Evolutionary conservation across 306 rosid species (phyloP).

Genomic region (Quercus cerris): DNA sequence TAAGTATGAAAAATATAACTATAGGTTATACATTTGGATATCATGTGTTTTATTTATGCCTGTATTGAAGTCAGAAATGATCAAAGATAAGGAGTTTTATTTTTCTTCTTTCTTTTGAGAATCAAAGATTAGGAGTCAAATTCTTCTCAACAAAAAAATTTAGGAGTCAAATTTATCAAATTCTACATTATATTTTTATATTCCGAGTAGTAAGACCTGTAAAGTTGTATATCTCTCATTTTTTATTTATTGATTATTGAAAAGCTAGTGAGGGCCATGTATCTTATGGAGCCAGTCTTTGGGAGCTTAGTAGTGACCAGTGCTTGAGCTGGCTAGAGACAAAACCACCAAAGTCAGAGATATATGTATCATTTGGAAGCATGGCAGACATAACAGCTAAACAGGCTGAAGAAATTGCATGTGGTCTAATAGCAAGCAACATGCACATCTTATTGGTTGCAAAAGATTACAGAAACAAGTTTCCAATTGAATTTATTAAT

Average conservation of each 20-base stretch:
- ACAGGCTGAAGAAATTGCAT: constrained; percentile 40
- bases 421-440: constrained; percentile 30
- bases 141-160: too few relatives aligned
- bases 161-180: background rate
- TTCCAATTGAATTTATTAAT: constrained; percentile 13
- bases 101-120: too few relatives aligned
- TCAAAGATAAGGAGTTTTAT: background rate
- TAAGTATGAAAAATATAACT: background rate
- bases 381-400: constrained; percentile 15
- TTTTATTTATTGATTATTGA: background rate
- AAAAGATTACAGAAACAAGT: constrained; percentile 25
- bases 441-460: constrained; percentile 35
- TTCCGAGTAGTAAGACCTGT: background rate
- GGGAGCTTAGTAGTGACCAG: constrained; percentile 22
- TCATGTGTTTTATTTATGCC: background rate
- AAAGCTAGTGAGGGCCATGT: constrained; percentile 30
- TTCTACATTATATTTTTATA: background rate
- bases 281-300: constrained; percentile 27
- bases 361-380: constrained; percentile 45
- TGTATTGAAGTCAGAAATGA: background rate
- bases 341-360: constrained; percentile 17
- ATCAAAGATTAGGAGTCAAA: too few relatives aligned
- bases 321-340: constrained; percentile 29
- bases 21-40: background rate
- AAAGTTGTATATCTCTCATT: background rate